These are phyloP conservation scores for Lentinula sp. DNA, from an alignment of 768 basidiomycete species.

Conservation along the genomic window DNA sequence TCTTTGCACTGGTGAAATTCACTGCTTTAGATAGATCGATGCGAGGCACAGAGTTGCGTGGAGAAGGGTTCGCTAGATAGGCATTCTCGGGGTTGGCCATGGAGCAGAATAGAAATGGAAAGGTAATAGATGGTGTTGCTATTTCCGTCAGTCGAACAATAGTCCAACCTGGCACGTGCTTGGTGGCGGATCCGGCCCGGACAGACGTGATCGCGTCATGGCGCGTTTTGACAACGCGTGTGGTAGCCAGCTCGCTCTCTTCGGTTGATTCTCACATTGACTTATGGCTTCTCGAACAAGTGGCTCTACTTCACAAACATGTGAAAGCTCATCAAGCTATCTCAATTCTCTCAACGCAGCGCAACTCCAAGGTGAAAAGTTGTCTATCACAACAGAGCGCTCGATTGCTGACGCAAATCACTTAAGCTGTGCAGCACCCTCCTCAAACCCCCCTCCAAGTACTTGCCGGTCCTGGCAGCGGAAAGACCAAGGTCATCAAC, in stretches of 20 bases:
- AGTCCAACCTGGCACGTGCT: not conserved
- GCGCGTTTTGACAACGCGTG: not conserved
- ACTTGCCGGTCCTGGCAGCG: conserved; percentile 73
- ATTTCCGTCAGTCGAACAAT: not conserved
- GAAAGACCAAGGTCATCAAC: conserved; percentile 53
- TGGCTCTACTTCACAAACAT: not conserved
- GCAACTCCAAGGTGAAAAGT: conserved; percentile 3
- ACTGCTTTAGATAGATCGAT: not conserved
- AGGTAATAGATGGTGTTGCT: not conserved
- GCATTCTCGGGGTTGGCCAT: conserved; percentile 1
- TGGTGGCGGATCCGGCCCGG: not conserved
- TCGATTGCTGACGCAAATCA: not conserved
- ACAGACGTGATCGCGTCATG: not conserved
- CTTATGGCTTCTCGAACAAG: not conserved
- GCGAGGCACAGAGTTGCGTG: not conserved
- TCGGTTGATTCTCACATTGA: not conserved
- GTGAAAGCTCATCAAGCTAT: not conserved
- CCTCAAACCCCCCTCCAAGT: conserved; percentile 68
- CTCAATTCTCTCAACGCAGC: not conserved
- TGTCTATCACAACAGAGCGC: not conserved
- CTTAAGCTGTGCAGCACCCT: conserved; percentile 58
- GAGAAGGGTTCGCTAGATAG: not conserved
- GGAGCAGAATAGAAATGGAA: not conserved
- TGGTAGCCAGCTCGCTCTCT: not conserved
- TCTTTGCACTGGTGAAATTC: not conserved